phyloP scores from a whole-genome alignment of 148 eudicot genomes.

The Cornus suecica region DNA sequence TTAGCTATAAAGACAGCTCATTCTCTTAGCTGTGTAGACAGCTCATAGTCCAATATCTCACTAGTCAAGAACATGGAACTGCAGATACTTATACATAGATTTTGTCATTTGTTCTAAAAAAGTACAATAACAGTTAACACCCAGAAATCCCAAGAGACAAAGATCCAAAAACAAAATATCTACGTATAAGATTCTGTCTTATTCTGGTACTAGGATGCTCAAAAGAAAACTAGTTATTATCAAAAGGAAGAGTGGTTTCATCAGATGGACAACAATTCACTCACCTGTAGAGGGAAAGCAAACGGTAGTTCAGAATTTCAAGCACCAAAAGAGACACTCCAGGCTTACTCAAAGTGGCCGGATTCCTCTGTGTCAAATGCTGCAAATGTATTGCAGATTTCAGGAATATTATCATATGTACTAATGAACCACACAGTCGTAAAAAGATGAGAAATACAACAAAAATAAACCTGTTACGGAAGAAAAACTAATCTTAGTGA shows the following conservation, averaged over 20 bases:
- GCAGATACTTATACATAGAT: too few species aligned
- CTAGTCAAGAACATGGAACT: too few species aligned
- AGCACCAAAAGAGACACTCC: slow-evolving; percentile 83
- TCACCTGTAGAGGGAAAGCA: slow-evolving; percentile 96
- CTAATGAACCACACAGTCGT: neutral
- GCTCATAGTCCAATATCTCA: too few species aligned
- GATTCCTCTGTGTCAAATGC: slow-evolving; percentile 87
- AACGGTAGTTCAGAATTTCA: slow-evolving; percentile 90
- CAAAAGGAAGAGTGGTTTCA: neutral
- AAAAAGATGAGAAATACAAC: neutral
- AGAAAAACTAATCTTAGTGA: neutral
- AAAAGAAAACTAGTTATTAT: neutral
- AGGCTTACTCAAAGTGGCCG: slow-evolving; percentile 75
- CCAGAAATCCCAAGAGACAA: neutral
- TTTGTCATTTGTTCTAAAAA: neutral
- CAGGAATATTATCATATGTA: neutral
- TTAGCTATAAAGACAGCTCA: too few species aligned
- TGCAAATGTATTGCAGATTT: slow-evolving; percentile 25
- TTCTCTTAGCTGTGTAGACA: too few species aligned
- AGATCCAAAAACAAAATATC: neutral
- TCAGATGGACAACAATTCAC: slow-evolving; percentile 9
- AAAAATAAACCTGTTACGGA: neutral
- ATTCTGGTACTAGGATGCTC: slow-evolving; percentile 4
- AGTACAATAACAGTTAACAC: neutral
- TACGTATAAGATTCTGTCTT: neutral